phyloP scores from a whole-genome alignment of 1,284 basidiomycete genomes.

The Austroboletus niveus region DNA sequence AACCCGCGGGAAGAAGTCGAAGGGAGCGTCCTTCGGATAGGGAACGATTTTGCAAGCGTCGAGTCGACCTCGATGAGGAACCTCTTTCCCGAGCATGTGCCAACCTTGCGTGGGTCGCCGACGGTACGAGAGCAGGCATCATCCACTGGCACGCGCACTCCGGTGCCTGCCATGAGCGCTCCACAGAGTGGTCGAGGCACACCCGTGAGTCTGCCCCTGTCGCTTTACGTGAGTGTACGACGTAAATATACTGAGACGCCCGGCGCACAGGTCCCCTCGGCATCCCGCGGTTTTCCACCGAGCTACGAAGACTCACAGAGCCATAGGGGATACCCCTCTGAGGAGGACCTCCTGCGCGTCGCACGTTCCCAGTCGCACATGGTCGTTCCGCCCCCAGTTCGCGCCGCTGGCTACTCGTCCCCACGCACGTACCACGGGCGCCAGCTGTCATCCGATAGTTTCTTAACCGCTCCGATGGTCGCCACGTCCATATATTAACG shows the following conservation, averaged over 20 bases:
- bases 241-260: background rate
- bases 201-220: constrained; percentile 16
- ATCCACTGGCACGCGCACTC: background rate
- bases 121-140: constrained; percentile 3
- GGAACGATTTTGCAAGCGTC: constrained; percentile 13
- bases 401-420: constrained; percentile 8
- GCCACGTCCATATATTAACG: constrained; percentile 18
- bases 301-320: constrained; percentile 21
- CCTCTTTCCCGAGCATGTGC: constrained; percentile 10
- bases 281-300: constrained; percentile 17
- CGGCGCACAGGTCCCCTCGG: constrained; percentile 11
- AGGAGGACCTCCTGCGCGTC: constrained; percentile 5
- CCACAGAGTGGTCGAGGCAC: constrained; percentile 2
- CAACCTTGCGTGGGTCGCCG: constrained; percentile 1
- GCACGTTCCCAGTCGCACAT: constrained; percentile 1
- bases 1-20: constrained; percentile 5
- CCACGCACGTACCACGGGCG: constrained; percentile 18
- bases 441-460: constrained; percentile 26
- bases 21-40: constrained; percentile 21
- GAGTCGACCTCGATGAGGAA: constrained; percentile 15
- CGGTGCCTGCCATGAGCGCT: background rate
- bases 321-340: constrained; percentile 2
- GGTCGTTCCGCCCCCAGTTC: constrained; percentile 15
- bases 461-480: constrained; percentile 26
- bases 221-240: background rate